These are phyloP conservation scores for Panus rudis DNA, from an alignment of 768 basidiomycete genomes.

Conservation along the genomic window DNA sequence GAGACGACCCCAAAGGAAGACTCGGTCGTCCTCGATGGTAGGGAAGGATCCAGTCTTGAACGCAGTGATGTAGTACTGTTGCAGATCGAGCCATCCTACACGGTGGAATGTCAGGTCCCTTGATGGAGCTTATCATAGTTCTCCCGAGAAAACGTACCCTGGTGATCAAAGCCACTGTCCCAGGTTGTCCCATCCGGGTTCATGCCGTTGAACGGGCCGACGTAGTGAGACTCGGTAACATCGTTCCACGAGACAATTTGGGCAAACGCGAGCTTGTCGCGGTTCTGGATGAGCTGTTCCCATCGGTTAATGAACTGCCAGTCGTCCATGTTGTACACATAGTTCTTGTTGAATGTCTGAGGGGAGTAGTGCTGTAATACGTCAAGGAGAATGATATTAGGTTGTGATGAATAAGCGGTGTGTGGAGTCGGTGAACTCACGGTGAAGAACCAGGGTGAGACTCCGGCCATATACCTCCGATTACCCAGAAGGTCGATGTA, in stretches of 20 bases:
- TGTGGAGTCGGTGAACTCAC: conserved; percentile 8
- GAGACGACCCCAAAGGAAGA: conserved; percentile 67
- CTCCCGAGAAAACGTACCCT: conserved; percentile 11
- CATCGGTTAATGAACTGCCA: conserved; percentile 62
- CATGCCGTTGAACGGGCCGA: conserved; percentile 39
- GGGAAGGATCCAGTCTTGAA: conserved; percentile 69
- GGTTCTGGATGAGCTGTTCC: conserved; percentile 52
- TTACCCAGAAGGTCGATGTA: conserved; percentile 17
- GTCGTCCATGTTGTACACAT: conserved; percentile 59
- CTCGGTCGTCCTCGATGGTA: conserved; percentile 47
- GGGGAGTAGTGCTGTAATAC: conserved; percentile 47
- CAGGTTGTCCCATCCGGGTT: conserved; percentile 34
- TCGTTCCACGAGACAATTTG: conserved; percentile 64
- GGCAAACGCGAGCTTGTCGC: conserved; percentile 51
- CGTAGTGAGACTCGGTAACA: conserved; percentile 53
- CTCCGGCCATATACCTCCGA: conserved; percentile 41
- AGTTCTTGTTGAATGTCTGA: conserved; percentile 69
- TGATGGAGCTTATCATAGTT: not conserved
- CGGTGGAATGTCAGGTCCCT: not conserved
- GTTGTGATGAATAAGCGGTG: no score
- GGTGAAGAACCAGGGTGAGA: conserved; percentile 76
- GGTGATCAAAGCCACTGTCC: conserved; percentile 35
- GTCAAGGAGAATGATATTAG: not conserved
- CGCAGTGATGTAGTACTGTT: conserved; percentile 57
- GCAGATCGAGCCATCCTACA: conserved; percentile 60